phyloP scores from a whole-genome alignment of 1,139 yeast genomes.

The Sugiyamaella grinbergsii region DNA sequence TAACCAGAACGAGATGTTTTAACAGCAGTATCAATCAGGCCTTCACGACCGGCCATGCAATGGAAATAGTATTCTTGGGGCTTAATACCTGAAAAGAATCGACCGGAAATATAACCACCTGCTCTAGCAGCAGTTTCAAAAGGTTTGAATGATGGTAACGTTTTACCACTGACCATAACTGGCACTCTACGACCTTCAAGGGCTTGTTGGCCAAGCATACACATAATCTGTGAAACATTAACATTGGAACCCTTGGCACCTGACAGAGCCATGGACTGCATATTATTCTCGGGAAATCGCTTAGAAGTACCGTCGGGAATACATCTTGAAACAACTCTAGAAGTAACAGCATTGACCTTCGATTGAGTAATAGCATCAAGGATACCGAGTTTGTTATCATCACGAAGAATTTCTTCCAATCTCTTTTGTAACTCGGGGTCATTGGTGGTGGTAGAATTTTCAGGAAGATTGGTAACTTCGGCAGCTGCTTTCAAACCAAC shows the following conservation, averaged over 20 bases:
- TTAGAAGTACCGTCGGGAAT: conserved; percentile 97
- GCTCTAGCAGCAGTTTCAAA: conserved; percentile 97
- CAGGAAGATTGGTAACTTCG: conserved; percentile 85
- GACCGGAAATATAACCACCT: conserved; percentile 96
- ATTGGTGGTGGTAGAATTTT: conserved; percentile 52
- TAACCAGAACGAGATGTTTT: conserved; percentile 98
- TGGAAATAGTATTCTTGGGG: conserved; percentile 99
- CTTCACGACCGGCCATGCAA: conserved; percentile 99
- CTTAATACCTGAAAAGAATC: conserved; percentile 96
- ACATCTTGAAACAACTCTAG: conserved; percentile 90
- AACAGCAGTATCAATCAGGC: conserved; percentile 98
- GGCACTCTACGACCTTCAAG: conserved; percentile 99
- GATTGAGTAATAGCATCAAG: conserved; percentile 95
- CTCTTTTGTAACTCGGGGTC: conserved; percentile 84
- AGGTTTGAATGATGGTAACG: conserved; percentile 94
- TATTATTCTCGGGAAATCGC: conserved; percentile 90
- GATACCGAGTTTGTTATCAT: conserved; percentile 87
- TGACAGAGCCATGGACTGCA: conserved; percentile 99
- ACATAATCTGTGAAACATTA: conserved; percentile 98
- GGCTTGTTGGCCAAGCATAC: conserved; percentile 98
- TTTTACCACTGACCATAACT: conserved; percentile 98
- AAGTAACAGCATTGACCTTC: conserved; percentile 87
- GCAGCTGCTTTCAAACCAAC: conserved; percentile 91
- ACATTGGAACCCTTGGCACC: conserved; percentile 99
- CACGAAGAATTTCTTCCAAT: conserved; percentile 92